phyloP scores from a whole-genome alignment of 176 grass and related monocot genomes.

The Elaeis guineensis region DNA sequence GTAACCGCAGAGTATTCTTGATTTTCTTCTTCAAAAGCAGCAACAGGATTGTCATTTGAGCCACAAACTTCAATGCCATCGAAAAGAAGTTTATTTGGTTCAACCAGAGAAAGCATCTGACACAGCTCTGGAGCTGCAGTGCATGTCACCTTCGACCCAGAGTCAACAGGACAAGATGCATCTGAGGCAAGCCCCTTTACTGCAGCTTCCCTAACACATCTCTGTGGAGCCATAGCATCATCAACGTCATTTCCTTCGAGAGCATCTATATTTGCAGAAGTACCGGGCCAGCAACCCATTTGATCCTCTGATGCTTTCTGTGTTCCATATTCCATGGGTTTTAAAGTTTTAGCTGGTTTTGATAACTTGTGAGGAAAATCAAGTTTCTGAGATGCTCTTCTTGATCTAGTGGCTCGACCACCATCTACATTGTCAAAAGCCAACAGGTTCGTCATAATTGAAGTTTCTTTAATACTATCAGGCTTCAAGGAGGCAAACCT shows the following conservation, averaged over 20 bases:
- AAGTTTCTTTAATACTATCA: constrained; percentile 10
- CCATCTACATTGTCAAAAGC: constrained; percentile 15
- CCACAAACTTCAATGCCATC: constrained; percentile 27
- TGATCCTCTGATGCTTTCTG: no score
- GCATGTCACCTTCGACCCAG: constrained; percentile 7
- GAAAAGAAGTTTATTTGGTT: constrained; percentile 42
- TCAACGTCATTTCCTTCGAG: constrained; percentile 6
- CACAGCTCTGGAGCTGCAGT: constrained; percentile 13
- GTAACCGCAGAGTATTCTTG: no score
- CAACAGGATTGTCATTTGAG: not conserved
- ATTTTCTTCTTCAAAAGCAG: no score
- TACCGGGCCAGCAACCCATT: no score
- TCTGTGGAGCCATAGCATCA: no score
- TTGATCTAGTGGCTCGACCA: constrained; percentile 13
- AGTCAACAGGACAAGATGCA: not conserved
- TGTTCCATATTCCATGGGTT: not conserved
- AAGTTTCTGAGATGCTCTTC: not conserved
- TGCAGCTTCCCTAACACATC: constrained; percentile 16
- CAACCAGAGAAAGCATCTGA: constrained; percentile 28
- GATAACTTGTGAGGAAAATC: not conserved
- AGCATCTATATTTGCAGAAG: not conserved
- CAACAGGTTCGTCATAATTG: not conserved
- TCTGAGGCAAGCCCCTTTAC: not conserved
- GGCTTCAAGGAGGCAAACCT: constrained; percentile 21
- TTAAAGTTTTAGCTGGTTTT: not conserved